These are phyloP conservation scores for Conoideocrella luteorostrata DNA, from an alignment of 2,329 filamentous ascomycete genomes.

Conservation along the genomic window DNA sequence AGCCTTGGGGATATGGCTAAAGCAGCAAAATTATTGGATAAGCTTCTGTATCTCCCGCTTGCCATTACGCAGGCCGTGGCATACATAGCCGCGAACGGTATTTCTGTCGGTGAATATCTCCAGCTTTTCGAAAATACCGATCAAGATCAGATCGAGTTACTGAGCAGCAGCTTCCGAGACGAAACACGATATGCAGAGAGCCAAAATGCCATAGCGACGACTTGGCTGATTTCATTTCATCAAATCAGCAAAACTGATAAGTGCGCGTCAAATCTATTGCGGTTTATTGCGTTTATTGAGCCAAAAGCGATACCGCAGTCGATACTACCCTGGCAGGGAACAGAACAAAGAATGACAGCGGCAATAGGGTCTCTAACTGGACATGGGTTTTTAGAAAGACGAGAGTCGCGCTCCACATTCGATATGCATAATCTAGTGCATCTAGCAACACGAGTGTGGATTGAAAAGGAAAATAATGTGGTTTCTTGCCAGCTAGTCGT, in stretches of 20 bases:
- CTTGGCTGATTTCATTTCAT: neutral
- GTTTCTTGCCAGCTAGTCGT: too few species aligned
- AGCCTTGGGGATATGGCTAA: neutral
- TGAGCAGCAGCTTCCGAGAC: neutral
- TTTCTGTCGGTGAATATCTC: conserved; percentile 25
- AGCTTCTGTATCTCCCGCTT: conserved; percentile 30
- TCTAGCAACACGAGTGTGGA: too few species aligned
- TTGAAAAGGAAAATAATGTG: too few species aligned
- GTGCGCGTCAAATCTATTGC: conserved; percentile 29
- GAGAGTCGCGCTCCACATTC: neutral
- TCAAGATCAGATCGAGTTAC: neutral
- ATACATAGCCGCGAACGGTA: conserved; percentile 25
- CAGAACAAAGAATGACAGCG: neutral
- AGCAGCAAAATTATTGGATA: neutral
- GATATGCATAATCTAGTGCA: neutral
- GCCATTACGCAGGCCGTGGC: too few species aligned
- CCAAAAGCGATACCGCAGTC: neutral
- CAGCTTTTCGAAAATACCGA: conserved; percentile 24
- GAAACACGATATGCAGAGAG: neutral
- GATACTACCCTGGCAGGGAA: neutral
- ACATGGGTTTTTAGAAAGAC: neutral
- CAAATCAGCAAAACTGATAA: conserved; percentile 17
- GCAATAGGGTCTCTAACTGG: neutral
- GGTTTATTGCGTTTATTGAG: conserved; percentile 34
- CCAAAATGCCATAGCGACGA: neutral